Base-by-base conservation (phyloP, 768 basidiomycete genomes). In the Lepiota venenata region DNA sequence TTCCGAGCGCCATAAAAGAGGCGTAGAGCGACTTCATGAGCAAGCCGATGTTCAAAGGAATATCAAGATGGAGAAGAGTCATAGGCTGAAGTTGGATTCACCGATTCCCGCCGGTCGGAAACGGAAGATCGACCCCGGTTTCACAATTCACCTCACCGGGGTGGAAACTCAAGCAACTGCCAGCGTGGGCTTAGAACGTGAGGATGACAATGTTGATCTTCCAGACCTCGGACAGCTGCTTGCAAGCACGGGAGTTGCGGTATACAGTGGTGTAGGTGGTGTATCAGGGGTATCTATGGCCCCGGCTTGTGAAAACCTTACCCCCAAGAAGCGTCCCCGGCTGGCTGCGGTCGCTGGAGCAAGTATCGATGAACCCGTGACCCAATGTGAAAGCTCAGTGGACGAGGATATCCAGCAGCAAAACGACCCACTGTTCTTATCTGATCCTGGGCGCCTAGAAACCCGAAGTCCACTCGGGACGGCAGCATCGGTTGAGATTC, bases 91-190 rank as follows among this genome's bases (percentile, higher is more conserved):
- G 61, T 57, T 79, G n/a, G 68, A 71, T 21, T 53, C 66, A 39
- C 53, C 58, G 10, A 42, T 42, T 21, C 12, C 11, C 35, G 4
- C 14, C 27, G 52, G 46, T 3, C 40, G 57, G 27, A 54, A 60
- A 49, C 60, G 57, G n/a, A 71, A 71, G 55, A 64, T 66, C 7
- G 56, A 60, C 2, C 73, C 78, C 21, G 71, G 81, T 56, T 82
- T 83, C 56, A 72, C 81, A 55, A 58, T 86, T 20, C 70, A 80
- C 47, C 76, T 85, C 44, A 65, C 78, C 4, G 66, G 72, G 49
- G 55, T 82, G 47, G 66, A 66, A n/a, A 69, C 70, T 36, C 45
- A 57, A 16, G 29, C 43, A 59, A 63, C 42, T 49, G 64, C 47
- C 12, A 41, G 22, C 57, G 65, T 59, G 55, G 54, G 59, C 50